phyloP scores from a whole-genome alignment of 345 rosid genomes.

The Camelina laxa region DNA sequence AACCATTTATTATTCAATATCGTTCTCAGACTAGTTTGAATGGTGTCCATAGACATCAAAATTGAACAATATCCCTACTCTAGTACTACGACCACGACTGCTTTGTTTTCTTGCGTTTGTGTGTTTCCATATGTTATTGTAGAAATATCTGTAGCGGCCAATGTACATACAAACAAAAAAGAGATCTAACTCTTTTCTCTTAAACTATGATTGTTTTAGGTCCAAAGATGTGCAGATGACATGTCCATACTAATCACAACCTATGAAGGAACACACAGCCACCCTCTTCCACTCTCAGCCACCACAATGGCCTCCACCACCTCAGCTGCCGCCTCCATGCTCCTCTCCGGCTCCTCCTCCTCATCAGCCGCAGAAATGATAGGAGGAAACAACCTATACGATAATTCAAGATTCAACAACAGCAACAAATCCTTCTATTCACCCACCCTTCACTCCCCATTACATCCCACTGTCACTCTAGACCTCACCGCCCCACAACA shows the following conservation, averaged over 20 bases:
- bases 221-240: conserved; percentile 77
- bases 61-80: too few species aligned
- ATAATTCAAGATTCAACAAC: conserved; percentile 51
- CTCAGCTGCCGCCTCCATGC: conserved; percentile 82
- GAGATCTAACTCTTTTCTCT: not conserved
- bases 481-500: conserved; percentile 73
- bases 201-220: conserved; percentile 48
- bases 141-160: not conserved
- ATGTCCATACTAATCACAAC: conserved; percentile 78
- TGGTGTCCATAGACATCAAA: too few species aligned
- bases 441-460: conserved; percentile 46
- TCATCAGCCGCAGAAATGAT: conserved; percentile 46
- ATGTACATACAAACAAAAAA: not conserved
- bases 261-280: conserved; percentile 81
- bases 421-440: conserved; percentile 50
- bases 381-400: conserved; percentile 64
- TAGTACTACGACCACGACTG: not conserved
- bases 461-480: conserved; percentile 78
- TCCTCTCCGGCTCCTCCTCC: conserved; percentile 72
- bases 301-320: conserved; percentile 87
- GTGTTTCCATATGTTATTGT: not conserved
- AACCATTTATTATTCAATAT: too few species aligned
- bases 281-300: conserved; percentile 73
- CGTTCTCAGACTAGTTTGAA: too few species aligned
- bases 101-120: not conserved